These are phyloP conservation scores for Rubroshorea leprosula DNA, from an alignment of 345 rosid genomes.

Conservation along the genomic window DNA sequence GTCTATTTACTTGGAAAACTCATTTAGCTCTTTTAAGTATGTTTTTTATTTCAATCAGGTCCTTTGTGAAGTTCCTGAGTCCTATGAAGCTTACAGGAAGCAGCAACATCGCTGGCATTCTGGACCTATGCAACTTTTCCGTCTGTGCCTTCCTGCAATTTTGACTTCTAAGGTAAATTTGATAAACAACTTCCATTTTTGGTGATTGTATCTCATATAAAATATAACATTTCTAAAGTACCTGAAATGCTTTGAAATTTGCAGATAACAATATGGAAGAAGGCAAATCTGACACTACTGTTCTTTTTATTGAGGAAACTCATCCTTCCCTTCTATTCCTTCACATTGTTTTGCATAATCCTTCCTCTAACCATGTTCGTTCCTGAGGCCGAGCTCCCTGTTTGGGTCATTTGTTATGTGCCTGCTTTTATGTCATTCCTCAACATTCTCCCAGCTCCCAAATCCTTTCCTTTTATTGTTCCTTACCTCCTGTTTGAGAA, in stretches of 20 bases:
- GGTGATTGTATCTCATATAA: neutral
- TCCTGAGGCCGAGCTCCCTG: constrained; percentile 79
- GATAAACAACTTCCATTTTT: constrained; percentile 9
- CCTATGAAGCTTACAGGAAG: constrained; percentile 87
- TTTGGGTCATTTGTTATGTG: constrained; percentile 81
- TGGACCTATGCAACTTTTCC: constrained; percentile 90
- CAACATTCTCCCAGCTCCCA: constrained; percentile 75
- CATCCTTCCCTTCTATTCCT: constrained; percentile 85
- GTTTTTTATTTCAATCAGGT: too few species aligned
- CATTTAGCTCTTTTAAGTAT: too few species aligned
- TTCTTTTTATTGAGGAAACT: constrained; percentile 81
- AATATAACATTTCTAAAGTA: constrained; percentile 9
- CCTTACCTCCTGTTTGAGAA: constrained; percentile 86
- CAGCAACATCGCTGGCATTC: constrained; percentile 99
- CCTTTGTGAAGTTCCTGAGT: constrained; percentile 84
- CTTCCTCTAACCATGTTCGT: constrained; percentile 86
- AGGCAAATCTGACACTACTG: constrained; percentile 64
- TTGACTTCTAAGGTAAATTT: constrained; percentile 61
- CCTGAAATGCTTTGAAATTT: constrained; percentile 15
- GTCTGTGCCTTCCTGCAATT: constrained; percentile 73
- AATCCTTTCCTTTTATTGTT: constrained; percentile 74
- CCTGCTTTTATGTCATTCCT: constrained; percentile 81
- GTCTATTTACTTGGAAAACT: too few species aligned
- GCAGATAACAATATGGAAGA: constrained; percentile 80
- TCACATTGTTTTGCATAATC: constrained; percentile 82